These are phyloP conservation scores for Stenogyne calaminthoides DNA, from an alignment of 305 asterid genomes.

Conservation along the genomic window DNA sequence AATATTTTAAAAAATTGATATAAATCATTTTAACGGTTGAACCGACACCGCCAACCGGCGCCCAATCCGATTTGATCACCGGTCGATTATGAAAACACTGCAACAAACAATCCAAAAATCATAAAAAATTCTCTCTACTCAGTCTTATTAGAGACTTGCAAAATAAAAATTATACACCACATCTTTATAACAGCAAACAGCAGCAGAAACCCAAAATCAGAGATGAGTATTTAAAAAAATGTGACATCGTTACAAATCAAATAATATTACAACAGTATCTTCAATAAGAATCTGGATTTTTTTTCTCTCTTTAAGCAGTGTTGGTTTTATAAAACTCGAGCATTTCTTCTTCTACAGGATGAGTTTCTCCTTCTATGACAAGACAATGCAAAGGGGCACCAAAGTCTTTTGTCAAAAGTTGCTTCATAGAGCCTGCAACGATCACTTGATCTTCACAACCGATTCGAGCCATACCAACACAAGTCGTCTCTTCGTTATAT, in stretches of 20 bases:
- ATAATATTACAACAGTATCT: not conserved
- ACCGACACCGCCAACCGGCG: too few species aligned
- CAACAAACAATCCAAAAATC: too few species aligned
- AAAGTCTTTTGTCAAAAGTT: constrained; percentile 57
- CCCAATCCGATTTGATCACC: too few species aligned
- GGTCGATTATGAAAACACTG: too few species aligned
- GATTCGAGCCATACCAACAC: constrained; percentile 85
- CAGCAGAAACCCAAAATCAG: not conserved
- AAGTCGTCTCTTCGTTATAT: constrained; percentile 59
- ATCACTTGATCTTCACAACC: constrained; percentile 87
- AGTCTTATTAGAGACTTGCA: not conserved
- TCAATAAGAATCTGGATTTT: not conserved
- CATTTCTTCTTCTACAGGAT: constrained; percentile 91
- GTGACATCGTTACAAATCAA: not conserved
- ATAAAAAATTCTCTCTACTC: too few species aligned
- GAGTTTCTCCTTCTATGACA: constrained; percentile 79
- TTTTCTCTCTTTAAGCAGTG: constrained; percentile 1
- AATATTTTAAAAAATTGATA: too few species aligned
- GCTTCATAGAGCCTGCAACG: constrained; percentile 76
- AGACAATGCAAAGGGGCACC: constrained; percentile 89
- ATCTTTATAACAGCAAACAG: not conserved
- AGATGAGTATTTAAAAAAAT: not conserved
- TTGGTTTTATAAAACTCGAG: constrained; percentile 55
- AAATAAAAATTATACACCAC: not conserved
- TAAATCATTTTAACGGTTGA: too few species aligned